Evolutionary conservation across 2,329 filamentous ascomycete genomes (phyloP).

Genomic region (Neurospora sp.): DNA sequence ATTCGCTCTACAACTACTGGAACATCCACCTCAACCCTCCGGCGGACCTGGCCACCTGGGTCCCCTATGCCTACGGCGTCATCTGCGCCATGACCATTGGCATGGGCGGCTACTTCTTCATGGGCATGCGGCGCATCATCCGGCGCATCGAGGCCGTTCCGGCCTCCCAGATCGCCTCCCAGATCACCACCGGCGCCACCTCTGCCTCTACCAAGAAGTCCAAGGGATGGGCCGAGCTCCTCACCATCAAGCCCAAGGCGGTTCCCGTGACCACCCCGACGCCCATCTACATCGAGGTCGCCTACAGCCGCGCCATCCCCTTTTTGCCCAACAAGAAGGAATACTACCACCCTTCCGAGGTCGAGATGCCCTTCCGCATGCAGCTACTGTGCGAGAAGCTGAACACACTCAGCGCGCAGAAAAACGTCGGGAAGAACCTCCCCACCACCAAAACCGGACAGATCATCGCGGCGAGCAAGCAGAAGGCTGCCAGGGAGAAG

Average conservation of each 20-base stretch:
- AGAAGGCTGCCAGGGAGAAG: conserved; percentile 28
- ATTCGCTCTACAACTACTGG: conserved; percentile 40
- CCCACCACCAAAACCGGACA: conserved; percentile 17
- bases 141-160: conserved; percentile 46
- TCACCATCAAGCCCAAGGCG: conserved; percentile 8
- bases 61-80: conserved; percentile 45
- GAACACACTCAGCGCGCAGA: not conserved
- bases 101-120: conserved; percentile 50
- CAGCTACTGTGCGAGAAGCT: conserved; percentile 12
- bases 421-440: not conserved
- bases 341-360: conserved; percentile 26
- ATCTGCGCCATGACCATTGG: conserved; percentile 49
- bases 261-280: not conserved
- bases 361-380: conserved; percentile 29
- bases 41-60: conserved; percentile 43
- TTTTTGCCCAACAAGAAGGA: conserved; percentile 34
- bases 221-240: conserved; percentile 6
- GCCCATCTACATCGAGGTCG: conserved; percentile 43
- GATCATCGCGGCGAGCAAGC: conserved; percentile 21
- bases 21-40: conserved; percentile 38
- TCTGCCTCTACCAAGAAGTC: conserved; percentile 6
- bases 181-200: conserved; percentile 3
- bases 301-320: conserved; percentile 39
- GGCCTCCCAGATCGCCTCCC: conserved; percentile 9
- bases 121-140: conserved; percentile 48